Conservation (phyloP, 1,284 basidiomycete species). For the Ustilago tritici region DNA sequence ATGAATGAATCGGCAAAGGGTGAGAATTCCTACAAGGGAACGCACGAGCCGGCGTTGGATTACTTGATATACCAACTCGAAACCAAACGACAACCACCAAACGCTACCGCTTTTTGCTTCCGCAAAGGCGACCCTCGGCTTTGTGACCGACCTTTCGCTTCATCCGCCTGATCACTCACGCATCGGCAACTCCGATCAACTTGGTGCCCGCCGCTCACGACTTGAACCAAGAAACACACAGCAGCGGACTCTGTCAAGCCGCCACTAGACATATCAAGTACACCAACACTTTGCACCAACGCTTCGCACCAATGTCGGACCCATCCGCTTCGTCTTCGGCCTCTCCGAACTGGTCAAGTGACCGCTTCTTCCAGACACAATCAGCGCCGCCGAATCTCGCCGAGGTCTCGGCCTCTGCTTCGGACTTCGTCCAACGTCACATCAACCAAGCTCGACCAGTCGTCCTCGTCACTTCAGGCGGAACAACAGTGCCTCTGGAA, state of each 20-base stretch:
- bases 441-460: constrained; percentile 78
- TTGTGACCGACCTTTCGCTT: neutral
- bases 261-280: no score
- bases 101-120: neutral
- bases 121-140: neutral
- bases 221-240: neutral
- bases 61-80: neutral
- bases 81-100: neutral
- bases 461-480: constrained; percentile 82
- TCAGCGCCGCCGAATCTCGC: constrained; percentile 45
- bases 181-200: neutral
- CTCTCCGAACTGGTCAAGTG: constrained; percentile 46
- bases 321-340: constrained; percentile 28
- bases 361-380: constrained; percentile 62
- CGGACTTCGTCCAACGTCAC: constrained; percentile 79
- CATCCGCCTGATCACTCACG: neutral
- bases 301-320: constrained; percentile 27
- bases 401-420: constrained; percentile 29
- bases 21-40: no score
- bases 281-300: no score
- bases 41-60: constrained; percentile 25
- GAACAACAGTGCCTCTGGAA: constrained; percentile 67
- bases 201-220: no score
- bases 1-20: no score
- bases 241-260: no score